Evolutionary conservation across 2,329 filamentous ascomycete species (phyloP), one percentile per base, ranked within the genome.

Genomic region (Pestalotiopsis fici): DNA sequence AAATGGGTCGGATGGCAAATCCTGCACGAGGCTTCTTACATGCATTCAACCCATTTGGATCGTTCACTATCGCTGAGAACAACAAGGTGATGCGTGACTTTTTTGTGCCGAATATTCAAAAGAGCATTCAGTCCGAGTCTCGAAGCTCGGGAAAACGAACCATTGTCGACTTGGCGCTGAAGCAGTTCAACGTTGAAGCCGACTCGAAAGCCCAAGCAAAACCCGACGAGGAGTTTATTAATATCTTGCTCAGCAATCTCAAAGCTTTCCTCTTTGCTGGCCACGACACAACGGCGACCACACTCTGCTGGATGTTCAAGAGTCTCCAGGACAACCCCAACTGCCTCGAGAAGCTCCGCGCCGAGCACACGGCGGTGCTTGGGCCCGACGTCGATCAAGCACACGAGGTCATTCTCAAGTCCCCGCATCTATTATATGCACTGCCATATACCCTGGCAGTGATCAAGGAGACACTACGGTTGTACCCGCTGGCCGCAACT

Each of bases 401-500:
- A 23, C 78, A 78, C 28, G 70, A 73, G 1, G 71, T 78, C 27
- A 75, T 88, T 13, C 72, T 76, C 28, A 68, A 77, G 3, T 74
- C 83, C 25, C 81, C 84, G 0, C 71, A 78, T 47, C 77, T 83
- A 4, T 77, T 88, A 65, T 86, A 84, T 73, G 76, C 81, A 37
- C 78, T 88, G 9, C 78, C 80, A 1, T 88, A 86, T 71, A 86
- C 85, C 3, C 77, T 75, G 5, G 85, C 85, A 43, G 80, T 87
- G 5, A 79, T 87, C 69, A 85, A 87, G 68, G 87, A 89, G 74
- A 79, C 81, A 0, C 77, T 88, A 2, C 81, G 87, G 2, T 70
- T 88, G 18, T 86, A 83, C 67, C 85, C 86, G 0, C 21, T 54
- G 11, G 80, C 85, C 1, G 83, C 68, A 74, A 79, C 80, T 1